phyloP scores from a whole-genome alignment of 495 filamentous ascomycete genomes.

The Aspergillus diversus region DNA sequence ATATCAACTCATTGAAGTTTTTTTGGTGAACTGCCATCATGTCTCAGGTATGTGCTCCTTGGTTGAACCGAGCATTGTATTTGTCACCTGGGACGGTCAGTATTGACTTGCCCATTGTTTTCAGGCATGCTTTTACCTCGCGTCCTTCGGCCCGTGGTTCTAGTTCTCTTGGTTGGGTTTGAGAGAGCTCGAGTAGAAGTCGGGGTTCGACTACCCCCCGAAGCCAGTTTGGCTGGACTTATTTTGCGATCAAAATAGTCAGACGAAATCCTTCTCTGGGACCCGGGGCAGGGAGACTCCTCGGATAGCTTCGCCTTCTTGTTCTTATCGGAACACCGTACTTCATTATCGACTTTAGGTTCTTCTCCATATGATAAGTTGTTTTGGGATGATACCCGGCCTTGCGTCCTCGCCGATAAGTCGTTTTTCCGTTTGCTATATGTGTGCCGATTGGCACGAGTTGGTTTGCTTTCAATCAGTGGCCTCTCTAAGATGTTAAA shows the following conservation, averaged over 20 bases:
- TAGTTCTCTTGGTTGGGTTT: constrained; percentile 20
- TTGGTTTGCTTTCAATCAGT: constrained; percentile 1
- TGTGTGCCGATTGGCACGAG: constrained; percentile 23
- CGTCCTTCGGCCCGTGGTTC: constrained; percentile 28
- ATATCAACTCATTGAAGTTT: neutral
- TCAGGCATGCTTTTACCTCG: constrained; percentile 27
- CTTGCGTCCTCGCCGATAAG: constrained; percentile 1
- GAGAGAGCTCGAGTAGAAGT: constrained; percentile 9
- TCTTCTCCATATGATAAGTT: neutral
- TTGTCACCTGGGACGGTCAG: constrained; percentile 33
- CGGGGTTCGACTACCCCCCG: constrained; percentile 23
- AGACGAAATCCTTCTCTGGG: constrained; percentile 13
- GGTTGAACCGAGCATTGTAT: constrained; percentile 41
- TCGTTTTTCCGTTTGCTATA: constrained; percentile 26
- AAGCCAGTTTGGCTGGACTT: constrained; percentile 27
- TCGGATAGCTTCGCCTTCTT: constrained; percentile 18
- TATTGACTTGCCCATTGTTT: neutral
- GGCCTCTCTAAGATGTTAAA: neutral
- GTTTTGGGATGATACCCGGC: neutral
- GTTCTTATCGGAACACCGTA: constrained; percentile 2
- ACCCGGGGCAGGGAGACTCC: neutral
- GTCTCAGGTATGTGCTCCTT: neutral
- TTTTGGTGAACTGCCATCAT: neutral
- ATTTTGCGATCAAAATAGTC: constrained; percentile 24
- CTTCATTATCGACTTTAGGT: neutral